Percentiles rank a stretch among this genome's conserved stretches.
Evolutionary conservation across 2,329 filamentous ascomycete species (phyloP).

Genomic region (Pestalotiopsis sp.): DNA sequence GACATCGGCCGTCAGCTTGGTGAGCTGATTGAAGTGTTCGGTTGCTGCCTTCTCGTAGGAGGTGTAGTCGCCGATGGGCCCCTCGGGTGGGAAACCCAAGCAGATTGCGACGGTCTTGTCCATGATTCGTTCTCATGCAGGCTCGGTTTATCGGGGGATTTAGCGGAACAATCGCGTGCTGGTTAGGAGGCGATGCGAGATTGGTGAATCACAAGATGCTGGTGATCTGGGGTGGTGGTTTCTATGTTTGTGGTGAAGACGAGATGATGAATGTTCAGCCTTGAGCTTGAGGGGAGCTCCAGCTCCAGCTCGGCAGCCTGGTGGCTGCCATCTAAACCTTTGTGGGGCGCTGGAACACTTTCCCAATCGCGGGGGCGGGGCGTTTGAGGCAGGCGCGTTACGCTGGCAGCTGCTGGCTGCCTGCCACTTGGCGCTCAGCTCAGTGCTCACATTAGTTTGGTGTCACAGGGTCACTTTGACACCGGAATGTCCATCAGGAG

Average conservation of each 20-base stretch:
- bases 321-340: background rate
- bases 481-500: too few relatives aligned
- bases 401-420: background rate
- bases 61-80: conserved; percentile 25
- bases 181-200: background rate
- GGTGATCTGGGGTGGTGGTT: background rate
- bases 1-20: conserved; percentile 39
- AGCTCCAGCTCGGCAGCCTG: background rate
- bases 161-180: background rate
- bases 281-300: conserved; percentile 4
- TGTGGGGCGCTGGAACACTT: background rate
- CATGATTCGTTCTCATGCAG: conserved; percentile 30
- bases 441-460: too few relatives aligned
- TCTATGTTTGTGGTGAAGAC: background rate
- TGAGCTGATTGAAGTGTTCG: conserved; percentile 40
- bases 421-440: background rate
- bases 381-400: background rate
- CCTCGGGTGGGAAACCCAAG: conserved; percentile 42
- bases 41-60: conserved; percentile 43
- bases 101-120: conserved; percentile 41
- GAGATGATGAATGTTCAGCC: background rate
- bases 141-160: background rate
- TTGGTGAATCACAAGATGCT: background rate
- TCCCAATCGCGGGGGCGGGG: background rate
- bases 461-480: too few relatives aligned